These are phyloP conservation scores for Paracamarosporium sp. DNA, from an alignment of 2,329 filamentous ascomycete genomes.

Conservation along the genomic window DNA sequence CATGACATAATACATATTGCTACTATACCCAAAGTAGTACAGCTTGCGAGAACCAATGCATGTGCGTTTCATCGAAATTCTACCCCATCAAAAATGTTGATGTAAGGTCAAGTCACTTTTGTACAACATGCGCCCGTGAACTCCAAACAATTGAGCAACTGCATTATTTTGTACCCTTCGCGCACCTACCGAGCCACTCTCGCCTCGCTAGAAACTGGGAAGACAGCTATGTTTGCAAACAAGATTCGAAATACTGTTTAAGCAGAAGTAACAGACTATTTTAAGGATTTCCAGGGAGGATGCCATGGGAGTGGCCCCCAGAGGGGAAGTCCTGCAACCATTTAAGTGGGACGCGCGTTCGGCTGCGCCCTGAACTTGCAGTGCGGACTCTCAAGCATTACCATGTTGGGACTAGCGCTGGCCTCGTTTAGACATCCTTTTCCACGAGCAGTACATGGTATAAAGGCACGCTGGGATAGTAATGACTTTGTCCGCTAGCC, in stretches of 20 bases:
- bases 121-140: too few relatives aligned
- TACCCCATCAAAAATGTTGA: too few relatives aligned
- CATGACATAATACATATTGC: too few relatives aligned
- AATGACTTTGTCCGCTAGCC: too few relatives aligned
- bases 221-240: too few relatives aligned
- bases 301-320: background rate
- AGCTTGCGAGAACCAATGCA: background rate
- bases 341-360: background rate
- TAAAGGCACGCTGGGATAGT: background rate
- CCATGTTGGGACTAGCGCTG: constrained; percentile 1
- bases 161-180: too few relatives aligned
- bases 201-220: too few relatives aligned
- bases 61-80: background rate
- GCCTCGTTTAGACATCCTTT: background rate
- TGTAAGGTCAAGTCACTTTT: too few relatives aligned
- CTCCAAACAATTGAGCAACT: too few relatives aligned
- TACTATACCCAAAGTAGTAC: background rate
- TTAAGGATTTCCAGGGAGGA: background rate
- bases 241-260: too few relatives aligned
- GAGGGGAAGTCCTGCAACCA: background rate
- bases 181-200: background rate
- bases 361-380: background rate
- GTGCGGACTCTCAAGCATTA: constrained; percentile 1
- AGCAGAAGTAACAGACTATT: too few relatives aligned
- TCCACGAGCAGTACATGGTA: background rate